Evolutionary conservation across 1,139 yeast species (phyloP).

Genomic region (Wickerhamomyces sp.): DNA sequence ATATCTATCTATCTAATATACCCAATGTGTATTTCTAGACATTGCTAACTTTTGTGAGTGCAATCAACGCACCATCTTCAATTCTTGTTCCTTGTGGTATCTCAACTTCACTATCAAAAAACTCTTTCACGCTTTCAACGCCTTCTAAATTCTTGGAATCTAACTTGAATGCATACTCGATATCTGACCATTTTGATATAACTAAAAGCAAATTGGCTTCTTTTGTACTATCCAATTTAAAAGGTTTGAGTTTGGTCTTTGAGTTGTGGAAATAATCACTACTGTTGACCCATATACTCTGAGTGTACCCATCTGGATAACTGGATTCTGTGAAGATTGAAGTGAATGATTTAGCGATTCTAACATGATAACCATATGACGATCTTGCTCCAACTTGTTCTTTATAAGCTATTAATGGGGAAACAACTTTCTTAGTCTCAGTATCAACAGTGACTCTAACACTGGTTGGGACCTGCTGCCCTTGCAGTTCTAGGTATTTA

Average conservation of each 20-base stretch:
- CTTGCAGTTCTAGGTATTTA: conserved; percentile 50
- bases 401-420: conserved; percentile 72
- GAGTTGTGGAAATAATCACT: conserved; percentile 52
- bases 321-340: conserved; percentile 69
- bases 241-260: conserved; percentile 11
- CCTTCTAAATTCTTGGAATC: conserved; percentile 48
- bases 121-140: conserved; percentile 48
- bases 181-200: conserved; percentile 60
- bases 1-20: not conserved
- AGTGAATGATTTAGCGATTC: conserved; percentile 59
- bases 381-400: conserved; percentile 48
- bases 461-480: conserved; percentile 67
- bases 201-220: conserved; percentile 46
- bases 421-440: conserved; percentile 56
- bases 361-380: conserved; percentile 71
- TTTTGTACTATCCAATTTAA: conserved; percentile 15
- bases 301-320: conserved; percentile 64
- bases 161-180: conserved; percentile 44
- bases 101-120: conserved; percentile 62
- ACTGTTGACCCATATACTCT: conserved; percentile 60
- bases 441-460: conserved; percentile 80
- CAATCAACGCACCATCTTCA: conserved; percentile 68
- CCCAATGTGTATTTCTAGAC: not conserved
- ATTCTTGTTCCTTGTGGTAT: conserved; percentile 56
- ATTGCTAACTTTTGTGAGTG: conserved; percentile 36